Evolutionary conservation across 345 rosid genomes (phyloP).

Genomic region (Moringa oleifera): DNA sequence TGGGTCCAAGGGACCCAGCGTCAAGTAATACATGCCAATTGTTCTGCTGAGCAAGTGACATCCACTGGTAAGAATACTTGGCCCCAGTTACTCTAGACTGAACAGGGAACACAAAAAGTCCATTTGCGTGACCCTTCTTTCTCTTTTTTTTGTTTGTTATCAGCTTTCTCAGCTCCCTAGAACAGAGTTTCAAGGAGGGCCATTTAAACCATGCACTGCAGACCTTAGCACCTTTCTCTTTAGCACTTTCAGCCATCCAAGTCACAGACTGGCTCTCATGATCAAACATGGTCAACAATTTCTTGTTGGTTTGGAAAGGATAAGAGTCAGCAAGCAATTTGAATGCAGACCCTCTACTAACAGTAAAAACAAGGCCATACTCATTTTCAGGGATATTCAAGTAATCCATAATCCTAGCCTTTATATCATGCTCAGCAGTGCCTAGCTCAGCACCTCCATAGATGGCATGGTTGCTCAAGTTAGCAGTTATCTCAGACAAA

Average conservation of each 20-base stretch:
- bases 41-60: conserved; percentile 82
- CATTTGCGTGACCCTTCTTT: conserved; percentile 75
- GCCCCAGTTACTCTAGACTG: conserved; percentile 83
- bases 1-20: conserved; percentile 80
- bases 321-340: conserved; percentile 77
- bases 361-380: conserved; percentile 84
- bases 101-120: conserved; percentile 80
- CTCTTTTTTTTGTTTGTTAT: conserved; percentile 65
- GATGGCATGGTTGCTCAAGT: conserved; percentile 78
- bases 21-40: conserved; percentile 82
- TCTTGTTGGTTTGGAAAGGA: conserved; percentile 68
- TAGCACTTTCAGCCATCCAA: conserved; percentile 86
- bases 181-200: conserved; percentile 80
- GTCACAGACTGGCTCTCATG: conserved; percentile 92
- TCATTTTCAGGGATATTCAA: conserved; percentile 82
- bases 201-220: conserved; percentile 88
- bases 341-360: conserved; percentile 87
- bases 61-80: conserved; percentile 89
- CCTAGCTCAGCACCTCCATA: conserved; percentile 80
- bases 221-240: conserved; percentile 79
- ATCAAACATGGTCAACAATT: conserved; percentile 79
- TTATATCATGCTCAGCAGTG: conserved; percentile 73
- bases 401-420: conserved; percentile 75
- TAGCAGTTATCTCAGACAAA: conserved; percentile 81
- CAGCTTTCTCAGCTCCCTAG: conserved; percentile 72